phyloP scores from a whole-genome alignment of 805 yeast genomes.

The Saccharomycopsis sp. region DNA sequence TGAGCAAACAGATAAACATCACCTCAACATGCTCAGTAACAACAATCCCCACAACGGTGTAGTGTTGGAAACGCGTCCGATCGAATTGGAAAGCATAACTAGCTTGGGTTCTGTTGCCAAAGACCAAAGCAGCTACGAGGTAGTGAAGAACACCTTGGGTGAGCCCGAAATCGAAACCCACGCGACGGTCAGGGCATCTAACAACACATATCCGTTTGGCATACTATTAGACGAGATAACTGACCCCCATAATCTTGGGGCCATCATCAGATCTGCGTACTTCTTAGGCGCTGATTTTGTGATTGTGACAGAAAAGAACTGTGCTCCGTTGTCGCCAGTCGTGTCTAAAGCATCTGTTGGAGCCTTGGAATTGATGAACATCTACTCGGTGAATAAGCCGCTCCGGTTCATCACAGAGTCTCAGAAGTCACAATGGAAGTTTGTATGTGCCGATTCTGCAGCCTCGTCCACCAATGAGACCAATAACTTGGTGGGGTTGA shows the following conservation, averaged over 20 bases:
- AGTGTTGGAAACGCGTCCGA: slow-evolving; percentile 15
- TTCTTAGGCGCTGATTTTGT: slow-evolving; percentile 53
- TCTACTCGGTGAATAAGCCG: slow-evolving; percentile 54
- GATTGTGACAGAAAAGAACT: slow-evolving; percentile 43
- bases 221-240: slow-evolving; percentile 48
- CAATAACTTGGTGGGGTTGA: slow-evolving; percentile 30
- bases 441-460: slow-evolving; percentile 53
- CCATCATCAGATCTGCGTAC: slow-evolving; percentile 48
- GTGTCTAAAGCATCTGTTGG: slow-evolving; percentile 82
- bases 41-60: slow-evolving; percentile 20
- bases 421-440: slow-evolving; percentile 58
- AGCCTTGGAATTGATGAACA: slow-evolving; percentile 65
- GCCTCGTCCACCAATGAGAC: slow-evolving; percentile 22
- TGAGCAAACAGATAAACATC: slow-evolving; percentile 23
- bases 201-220: slow-evolving; percentile 37
- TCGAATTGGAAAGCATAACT: background rate
- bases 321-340: slow-evolving; percentile 68
- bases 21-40: slow-evolving; percentile 11
- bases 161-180: background rate
- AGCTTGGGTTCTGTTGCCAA: slow-evolving; percentile 7
- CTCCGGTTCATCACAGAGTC: slow-evolving; percentile 54
- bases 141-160: background rate
- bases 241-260: slow-evolving; percentile 58
- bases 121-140: background rate
- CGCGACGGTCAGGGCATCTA: background rate